Percentiles rank a stretch among this genome's conserved stretches.
phyloP scores from a whole-genome alignment of 768 basidiomycete species.

The Albatrellus ellisii region DNA sequence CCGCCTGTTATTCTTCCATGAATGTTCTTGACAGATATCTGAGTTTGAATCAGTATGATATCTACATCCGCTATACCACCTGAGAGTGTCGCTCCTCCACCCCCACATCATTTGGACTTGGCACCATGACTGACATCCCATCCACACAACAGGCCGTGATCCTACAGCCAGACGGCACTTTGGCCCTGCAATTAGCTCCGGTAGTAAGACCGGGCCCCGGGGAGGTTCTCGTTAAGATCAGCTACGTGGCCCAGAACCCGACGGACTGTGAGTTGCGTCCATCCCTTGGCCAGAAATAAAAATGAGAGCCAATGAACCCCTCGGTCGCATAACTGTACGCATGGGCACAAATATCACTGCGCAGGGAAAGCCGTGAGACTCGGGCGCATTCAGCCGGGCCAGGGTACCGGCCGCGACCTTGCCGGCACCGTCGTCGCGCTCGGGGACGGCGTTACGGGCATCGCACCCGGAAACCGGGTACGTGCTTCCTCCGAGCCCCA shows the following conservation, averaged over 20 bases:
- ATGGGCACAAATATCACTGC: background rate
- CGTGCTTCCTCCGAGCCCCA: background rate
- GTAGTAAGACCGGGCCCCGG: background rate
- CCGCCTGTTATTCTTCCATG: too few species aligned
- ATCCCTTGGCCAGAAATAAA: too few species aligned
- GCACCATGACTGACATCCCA: background rate
- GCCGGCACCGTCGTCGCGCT: background rate
- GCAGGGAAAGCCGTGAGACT: background rate
- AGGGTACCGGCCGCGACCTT: background rate
- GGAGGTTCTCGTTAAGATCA: constrained; percentile 1
- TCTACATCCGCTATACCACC: too few species aligned
- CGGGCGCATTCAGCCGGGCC: background rate
- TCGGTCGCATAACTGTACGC: background rate
- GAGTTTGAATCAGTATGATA: too few species aligned
- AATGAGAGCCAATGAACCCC: too few species aligned
- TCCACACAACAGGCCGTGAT: background rate
- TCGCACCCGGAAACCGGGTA: background rate
- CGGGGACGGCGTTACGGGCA: background rate
- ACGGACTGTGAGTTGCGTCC: constrained; percentile 1
- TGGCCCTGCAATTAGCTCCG: background rate
- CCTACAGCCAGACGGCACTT: background rate
- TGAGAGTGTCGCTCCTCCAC: too few species aligned
- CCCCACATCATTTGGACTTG: too few species aligned
- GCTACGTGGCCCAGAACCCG: background rate
- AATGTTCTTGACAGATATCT: too few species aligned